Evolutionary conservation across 495 filamentous ascomycete species (phyloP).

Genomic region (Astrocystis sublimbata): DNA sequence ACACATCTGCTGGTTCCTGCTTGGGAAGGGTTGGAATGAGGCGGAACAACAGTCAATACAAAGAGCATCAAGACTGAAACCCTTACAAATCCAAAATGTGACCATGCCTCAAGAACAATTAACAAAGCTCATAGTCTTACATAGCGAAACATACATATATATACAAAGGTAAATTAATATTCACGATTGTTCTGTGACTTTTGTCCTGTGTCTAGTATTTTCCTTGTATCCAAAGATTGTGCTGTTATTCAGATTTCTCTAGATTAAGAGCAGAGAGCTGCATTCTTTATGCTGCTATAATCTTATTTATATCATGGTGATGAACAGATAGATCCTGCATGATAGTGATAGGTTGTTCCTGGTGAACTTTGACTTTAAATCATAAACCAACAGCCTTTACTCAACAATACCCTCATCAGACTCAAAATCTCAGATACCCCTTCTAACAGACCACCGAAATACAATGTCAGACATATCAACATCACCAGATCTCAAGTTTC

Average conservation of each 20-base stretch:
- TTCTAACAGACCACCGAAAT: not conserved
- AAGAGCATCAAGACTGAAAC: not conserved
- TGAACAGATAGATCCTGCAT: too few species aligned
- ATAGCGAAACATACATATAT: not conserved
- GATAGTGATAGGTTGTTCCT: too few species aligned
- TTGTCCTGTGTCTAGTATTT: not conserved
- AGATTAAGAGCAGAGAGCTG: too few species aligned
- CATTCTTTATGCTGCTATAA: too few species aligned
- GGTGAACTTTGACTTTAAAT: too few species aligned
- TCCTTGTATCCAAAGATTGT: too few species aligned
- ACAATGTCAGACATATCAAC: conserved; percentile 1
- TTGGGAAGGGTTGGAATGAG: not conserved
- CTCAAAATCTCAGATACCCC: not conserved
- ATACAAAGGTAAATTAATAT: not conserved
- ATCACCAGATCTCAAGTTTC: not conserved
- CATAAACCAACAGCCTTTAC: not conserved
- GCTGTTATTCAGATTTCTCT: too few species aligned
- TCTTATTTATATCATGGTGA: too few species aligned
- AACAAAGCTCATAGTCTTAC: not conserved
- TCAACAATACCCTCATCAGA: not conserved
- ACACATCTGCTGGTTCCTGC: not conserved
- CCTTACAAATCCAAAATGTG: too few species aligned
- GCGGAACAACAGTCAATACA: not conserved
- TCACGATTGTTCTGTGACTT: not conserved
- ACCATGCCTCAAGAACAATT: not conserved